These are phyloP conservation scores for Daldinia eschscholtzii DNA, from an alignment of 2,329 filamentous ascomycete species.

Conservation along the genomic window DNA sequence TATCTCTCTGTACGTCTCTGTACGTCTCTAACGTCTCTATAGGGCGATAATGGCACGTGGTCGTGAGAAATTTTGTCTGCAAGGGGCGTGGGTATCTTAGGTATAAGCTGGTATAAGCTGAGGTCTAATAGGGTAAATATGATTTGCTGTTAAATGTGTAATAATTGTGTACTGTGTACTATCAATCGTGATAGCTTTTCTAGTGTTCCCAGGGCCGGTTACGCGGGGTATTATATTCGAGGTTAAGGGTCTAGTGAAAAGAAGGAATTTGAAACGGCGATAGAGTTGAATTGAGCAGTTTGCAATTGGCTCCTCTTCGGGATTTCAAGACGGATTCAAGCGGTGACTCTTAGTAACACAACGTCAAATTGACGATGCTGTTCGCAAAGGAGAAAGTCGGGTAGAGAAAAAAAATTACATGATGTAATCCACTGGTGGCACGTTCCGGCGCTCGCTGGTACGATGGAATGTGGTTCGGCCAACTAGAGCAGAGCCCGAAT, in stretches of 20 bases:
- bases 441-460: conserved; percentile 34
- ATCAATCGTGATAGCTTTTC: not conserved
- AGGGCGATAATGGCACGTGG: conserved; percentile 20
- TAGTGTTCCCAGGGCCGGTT: conserved; percentile 18
- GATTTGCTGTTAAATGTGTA: conserved; percentile 5
- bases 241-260: not conserved
- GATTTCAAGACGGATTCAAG: conserved; percentile 26
- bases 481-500: conserved; percentile 35
- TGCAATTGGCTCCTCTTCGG: conserved; percentile 28
- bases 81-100: conserved; percentile 16
- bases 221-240: conserved; percentile 15
- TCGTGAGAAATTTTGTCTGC: conserved; percentile 12
- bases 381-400: conserved; percentile 38
- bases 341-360: conserved; percentile 35
- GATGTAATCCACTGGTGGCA: conserved; percentile 41
- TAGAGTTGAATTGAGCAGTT: conserved; percentile 10
- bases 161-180: not conserved
- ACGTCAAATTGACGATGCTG: conserved; percentile 39
- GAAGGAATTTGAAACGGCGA: conserved; percentile 9
- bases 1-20: not conserved
- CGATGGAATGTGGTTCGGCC: conserved; percentile 29
- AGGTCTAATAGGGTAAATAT: conserved; percentile 16
- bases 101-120: not conserved
- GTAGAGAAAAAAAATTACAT: conserved; percentile 40
- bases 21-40: not conserved